Evolutionary conservation across 2,329 filamentous ascomycete species (phyloP).

Genomic region (Scopulariopsis brevicaulis): DNA sequence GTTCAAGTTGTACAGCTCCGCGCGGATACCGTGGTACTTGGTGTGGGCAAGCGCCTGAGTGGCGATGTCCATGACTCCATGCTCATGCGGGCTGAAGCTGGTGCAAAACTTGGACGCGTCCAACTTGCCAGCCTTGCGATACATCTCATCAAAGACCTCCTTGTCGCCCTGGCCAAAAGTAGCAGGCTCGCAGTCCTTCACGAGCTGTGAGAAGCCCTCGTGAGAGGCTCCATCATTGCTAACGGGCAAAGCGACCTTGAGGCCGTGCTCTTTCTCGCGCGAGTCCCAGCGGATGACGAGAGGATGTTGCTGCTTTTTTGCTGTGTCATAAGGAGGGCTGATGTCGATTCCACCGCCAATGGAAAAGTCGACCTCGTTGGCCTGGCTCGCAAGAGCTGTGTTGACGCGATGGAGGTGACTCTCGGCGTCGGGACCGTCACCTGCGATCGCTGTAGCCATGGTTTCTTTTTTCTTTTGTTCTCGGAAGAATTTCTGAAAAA

Average conservation of each 20-base stretch:
- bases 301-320: background rate
- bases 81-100: conserved; percentile 37
- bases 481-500: background rate
- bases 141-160: conserved; percentile 37
- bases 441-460: background rate
- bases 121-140: conserved; percentile 41
- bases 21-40: conserved; percentile 25
- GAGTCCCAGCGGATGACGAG: background rate
- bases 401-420: background rate
- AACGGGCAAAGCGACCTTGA: background rate
- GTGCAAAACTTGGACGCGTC: conserved; percentile 31
- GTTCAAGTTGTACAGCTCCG: conserved; percentile 48
- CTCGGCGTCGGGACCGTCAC: background rate
- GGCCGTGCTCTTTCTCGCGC: background rate
- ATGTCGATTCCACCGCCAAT: background rate
- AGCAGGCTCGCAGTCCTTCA: conserved; percentile 23
- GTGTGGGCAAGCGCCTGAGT: conserved; percentile 30
- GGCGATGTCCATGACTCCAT: conserved; percentile 38
- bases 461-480: background rate
- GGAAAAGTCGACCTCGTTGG: background rate
- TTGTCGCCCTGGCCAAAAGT: conserved; percentile 32
- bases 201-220: background rate
- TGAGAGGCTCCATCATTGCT: background rate
- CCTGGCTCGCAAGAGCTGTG: background rate
- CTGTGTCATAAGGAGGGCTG: background rate